Evolutionary conservation across 306 rosid genomes (phyloP), one percentile per base, ranked within the genome.

Genomic region (Acacia confusa): DNA sequence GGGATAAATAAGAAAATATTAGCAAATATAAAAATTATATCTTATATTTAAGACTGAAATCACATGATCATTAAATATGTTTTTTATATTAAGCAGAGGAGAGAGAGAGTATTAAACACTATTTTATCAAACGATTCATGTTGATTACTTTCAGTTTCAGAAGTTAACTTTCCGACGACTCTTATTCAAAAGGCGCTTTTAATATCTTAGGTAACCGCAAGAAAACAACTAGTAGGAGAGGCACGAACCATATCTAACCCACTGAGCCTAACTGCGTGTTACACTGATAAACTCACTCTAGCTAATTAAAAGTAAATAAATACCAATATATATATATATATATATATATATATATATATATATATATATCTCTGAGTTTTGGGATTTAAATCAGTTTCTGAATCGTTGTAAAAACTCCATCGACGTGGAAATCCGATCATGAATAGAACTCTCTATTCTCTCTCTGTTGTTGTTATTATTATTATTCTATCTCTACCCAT

Each of bases 391-490:
- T 50, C 27, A 83, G 76, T 81, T 79, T 9, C 81, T 36, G 15
- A 76, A 69, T 72, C 72, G 45, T 41, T 69, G 47, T 69, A 69
- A n/a, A n/a, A 38, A n/a, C 13, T 45, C 30, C 41, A 79, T 80
- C 83, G 70, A 93, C 96, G 94, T 93, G 97, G 90, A 92, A 87
- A 83, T 30, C 83, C 81, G 84, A 92, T 88, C 93, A 89, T 80
- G 63, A 79, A 78, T 22, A 24, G n/a, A 70, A 19, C 70, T 12
- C 79, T n/a, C 25, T 9, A 6, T 20, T 4, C 7, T n/a, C 52
- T 40, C 30, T 50, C 22, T 17, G 17, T 16, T 50, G 4, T 50
- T 15, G 4, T 4, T 2, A 4, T 13, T 14, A 13, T 14, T 15
- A 12, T 36, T 36, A 12, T 6, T 67, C 74, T 41, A 0, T 38